Base-by-base conservation (phyloP, 1,139 yeast species). In the Magnusiomyces paraingens region DNA sequence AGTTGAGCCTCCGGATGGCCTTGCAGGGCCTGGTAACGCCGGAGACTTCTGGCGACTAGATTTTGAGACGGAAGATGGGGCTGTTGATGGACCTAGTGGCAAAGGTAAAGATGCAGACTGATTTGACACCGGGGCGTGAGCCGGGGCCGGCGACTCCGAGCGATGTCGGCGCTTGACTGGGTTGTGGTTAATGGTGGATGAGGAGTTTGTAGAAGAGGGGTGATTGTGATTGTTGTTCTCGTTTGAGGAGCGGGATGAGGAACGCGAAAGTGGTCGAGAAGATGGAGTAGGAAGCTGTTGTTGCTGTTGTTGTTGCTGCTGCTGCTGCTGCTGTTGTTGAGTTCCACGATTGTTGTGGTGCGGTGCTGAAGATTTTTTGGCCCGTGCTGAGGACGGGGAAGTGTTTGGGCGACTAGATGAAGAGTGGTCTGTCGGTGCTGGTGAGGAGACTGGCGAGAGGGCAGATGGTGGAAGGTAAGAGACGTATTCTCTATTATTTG, bases 401-500 rank as follows among this genome's bases (percentile, higher is more conserved):
- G n/a, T 35, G 29, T 18, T 26, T 26, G 4, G 4, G 4, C 32
- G 32, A 26, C 8, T 26, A 5, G 52, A 50, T 20, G 53, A 36
- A 11, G 38, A n/a, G 49, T 45, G 42, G 51, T 51, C 41, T 51
- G 51, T 39, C 43, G 51, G 36, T 18, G 22, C 26, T 15, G 57
- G 54, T 20, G 49, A 35, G 2, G 41, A 36, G 11, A 46, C 52
- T 29, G 57, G 55, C 3, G 57, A 55, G 11, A 52, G 47, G 32
- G 48, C 55, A 35, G 55, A 44, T 29, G 48, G 53, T 3, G 57
- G 57, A 20, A 55, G 43, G 43, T 50, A 55, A n/a, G 57, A 40
- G 14, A 55, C 50, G 52, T 50, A 55, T 21, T 55, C 54, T 12
- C 49, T 48, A 36, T 55, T 55, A n/a, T 55, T 51, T 11, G 57